Evolutionary conservation across 2,329 filamentous ascomycete genomes (phyloP).

Genomic region (Tetracladium maxilliforme): DNA sequence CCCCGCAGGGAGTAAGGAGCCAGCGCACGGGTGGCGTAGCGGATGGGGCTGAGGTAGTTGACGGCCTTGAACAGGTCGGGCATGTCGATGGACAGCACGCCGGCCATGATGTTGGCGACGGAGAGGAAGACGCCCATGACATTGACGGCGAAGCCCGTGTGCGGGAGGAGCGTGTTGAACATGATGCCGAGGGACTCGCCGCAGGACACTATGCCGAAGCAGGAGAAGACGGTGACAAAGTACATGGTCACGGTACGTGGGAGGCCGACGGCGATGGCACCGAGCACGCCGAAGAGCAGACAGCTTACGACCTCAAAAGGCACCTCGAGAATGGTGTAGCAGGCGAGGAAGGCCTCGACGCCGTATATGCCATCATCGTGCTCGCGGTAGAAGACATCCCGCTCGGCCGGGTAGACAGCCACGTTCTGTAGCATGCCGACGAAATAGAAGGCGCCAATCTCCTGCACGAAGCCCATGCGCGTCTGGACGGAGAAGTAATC

Average conservation of each 20-base stretch:
- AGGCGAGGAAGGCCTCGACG: slow-evolving; percentile 54
- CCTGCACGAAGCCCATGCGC: slow-evolving; percentile 58
- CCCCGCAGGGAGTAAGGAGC: slow-evolving; percentile 48
- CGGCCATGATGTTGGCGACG: slow-evolving; percentile 56
- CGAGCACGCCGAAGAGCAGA: slow-evolving; percentile 50
- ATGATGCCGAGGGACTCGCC: slow-evolving; percentile 67
- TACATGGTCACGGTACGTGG: slow-evolving; percentile 48
- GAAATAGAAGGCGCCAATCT: slow-evolving; percentile 58
- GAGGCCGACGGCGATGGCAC: slow-evolving; percentile 49
- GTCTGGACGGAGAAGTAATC: slow-evolving; percentile 60
- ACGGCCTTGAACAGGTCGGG: slow-evolving; percentile 49
- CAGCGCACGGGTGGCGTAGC: slow-evolving; percentile 53
- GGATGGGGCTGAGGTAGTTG: slow-evolving; percentile 59
- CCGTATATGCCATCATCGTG: slow-evolving; percentile 60
- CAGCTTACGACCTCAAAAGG: slow-evolving; percentile 56
- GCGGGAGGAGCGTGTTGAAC: slow-evolving; percentile 62
- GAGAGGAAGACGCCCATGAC: slow-evolving; percentile 55
- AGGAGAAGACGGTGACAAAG: slow-evolving; percentile 52
- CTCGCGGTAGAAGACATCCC: slow-evolving; percentile 66
- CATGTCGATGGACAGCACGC: slow-evolving; percentile 56
- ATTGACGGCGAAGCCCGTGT: slow-evolving; percentile 66
- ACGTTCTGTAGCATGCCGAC: slow-evolving; percentile 72
- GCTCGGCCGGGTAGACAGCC: slow-evolving; percentile 55
- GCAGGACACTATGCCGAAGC: slow-evolving; percentile 59
- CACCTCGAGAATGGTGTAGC: slow-evolving; percentile 56